Evolutionary conservation across 345 rosid species (phyloP).

Genomic region (Turnera subulata): DNA sequence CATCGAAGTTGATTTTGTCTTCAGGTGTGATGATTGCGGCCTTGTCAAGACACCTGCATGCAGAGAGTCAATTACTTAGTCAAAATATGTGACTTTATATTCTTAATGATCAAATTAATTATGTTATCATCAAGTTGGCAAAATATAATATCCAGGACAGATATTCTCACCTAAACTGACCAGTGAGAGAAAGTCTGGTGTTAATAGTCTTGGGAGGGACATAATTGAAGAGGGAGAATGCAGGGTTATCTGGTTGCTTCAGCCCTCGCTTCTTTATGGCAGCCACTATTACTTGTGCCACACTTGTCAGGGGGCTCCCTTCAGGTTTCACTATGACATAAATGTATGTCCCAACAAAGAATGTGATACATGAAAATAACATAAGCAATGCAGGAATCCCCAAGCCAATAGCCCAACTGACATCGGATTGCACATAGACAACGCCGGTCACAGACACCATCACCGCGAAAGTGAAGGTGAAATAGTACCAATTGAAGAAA

Average conservation of each 20-base stretch:
- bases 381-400: constrained; percentile 35
- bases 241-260: constrained; percentile 11
- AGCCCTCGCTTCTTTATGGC: constrained; percentile 21
- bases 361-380: constrained; percentile 31
- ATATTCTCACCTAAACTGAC: constrained; percentile 29
- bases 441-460: constrained; percentile 23
- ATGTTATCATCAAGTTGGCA: background rate
- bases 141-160: no score
- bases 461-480: constrained; percentile 34
- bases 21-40: constrained; percentile 44
- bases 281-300: constrained; percentile 32
- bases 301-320: constrained; percentile 36
- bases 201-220: constrained; percentile 21
- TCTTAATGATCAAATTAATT: background rate
- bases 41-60: constrained; percentile 51
- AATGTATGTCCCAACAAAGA: constrained; percentile 32
- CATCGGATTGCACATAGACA: constrained; percentile 32
- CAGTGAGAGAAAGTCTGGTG: constrained; percentile 23
- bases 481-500: constrained; percentile 42
- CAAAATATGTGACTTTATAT: background rate
- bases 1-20: constrained; percentile 43
- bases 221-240: constrained; percentile 19
- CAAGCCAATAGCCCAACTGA: constrained; percentile 36
- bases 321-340: constrained; percentile 37
- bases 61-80: background rate